Base-by-base conservation (phyloP, 495 filamentous ascomycete species). In the Podospora comata region DNA sequence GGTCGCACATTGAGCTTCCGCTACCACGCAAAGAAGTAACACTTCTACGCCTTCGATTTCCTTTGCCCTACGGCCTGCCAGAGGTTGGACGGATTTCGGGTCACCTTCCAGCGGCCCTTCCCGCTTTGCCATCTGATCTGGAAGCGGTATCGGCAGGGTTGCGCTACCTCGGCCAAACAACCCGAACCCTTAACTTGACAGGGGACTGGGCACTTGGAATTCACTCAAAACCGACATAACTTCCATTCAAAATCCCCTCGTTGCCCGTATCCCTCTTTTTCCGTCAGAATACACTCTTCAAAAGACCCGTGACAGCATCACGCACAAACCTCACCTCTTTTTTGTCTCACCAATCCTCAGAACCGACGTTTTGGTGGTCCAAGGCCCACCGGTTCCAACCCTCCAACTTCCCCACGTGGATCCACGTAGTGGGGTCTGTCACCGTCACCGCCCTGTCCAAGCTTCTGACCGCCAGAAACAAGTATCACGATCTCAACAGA, bases 101-200 rank as follows among this genome's bases (percentile, higher is more conserved):
- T 39, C 30, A 63, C 27, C 4, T 32, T 63, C 30, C 60, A 28
- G 23, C 16, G 1, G 19, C 20, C 26, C n/a, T 48, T 65, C 63
- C 67, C 48, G 62, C 62, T 9, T 60, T 32, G 13, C 64, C 53
- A 55, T 55, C 44, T 56, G 26, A 26, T 44, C 19, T 23, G 1
- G 1, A 53, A 69, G 68, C 68, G 68, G 66, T 64, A 66, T 69
- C 68, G 68, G 68, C 64, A 30, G 44, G 39, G 44, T 19, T 20
- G 15, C n/a, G 18, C 55, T 20, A 58, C n/a, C 23, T 26, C 55
- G 55, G 55, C 23, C 23, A 26, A 20, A 48, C 55, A 58, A 26
- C 55, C 55, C 55, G n/a, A 58, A 58, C 55, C 55, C 55, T 58
- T 23, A 5, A 11, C 5, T 57, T 5, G 9, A 23, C 54, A 57